A percentile compares a stretch with the other conserved stretches of the same genome.
phyloP scores from a whole-genome alignment of 345 rosid species.

The Rhodamnia rubescens region DNA sequence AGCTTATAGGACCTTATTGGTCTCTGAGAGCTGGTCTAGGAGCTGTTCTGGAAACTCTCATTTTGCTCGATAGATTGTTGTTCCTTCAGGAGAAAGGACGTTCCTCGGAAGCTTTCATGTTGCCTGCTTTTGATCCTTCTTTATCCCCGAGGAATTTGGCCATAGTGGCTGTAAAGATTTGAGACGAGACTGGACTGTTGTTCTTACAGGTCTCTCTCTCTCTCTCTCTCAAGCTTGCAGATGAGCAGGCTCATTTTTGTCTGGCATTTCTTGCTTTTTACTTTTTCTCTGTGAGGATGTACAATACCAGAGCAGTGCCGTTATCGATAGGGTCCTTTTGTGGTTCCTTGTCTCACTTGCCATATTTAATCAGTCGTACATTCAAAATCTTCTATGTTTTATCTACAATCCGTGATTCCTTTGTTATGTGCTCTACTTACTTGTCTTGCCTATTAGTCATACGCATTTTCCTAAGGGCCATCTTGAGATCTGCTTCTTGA shows the following conservation, averaged over 20 bases:
- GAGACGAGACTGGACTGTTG: neutral
- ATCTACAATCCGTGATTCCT: neutral
- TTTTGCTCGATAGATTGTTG: constrained; percentile 81
- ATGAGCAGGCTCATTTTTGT: neutral
- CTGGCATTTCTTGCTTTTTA: neutral
- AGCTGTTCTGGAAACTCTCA: constrained; percentile 67
- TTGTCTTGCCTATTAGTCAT: neutral
- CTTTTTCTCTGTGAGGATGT: neutral
- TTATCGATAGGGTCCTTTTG: neutral
- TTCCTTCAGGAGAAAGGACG: constrained; percentile 77
- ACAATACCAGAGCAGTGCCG: neutral
- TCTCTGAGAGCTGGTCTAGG: constrained; percentile 90
- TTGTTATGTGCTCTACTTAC: neutral
- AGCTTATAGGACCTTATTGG: constrained; percentile 77
- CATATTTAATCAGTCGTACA: neutral
- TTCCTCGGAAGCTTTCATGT: constrained; percentile 41
- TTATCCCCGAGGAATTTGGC: constrained; percentile 86
- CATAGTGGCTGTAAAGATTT: constrained; percentile 56
- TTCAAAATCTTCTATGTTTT: neutral
- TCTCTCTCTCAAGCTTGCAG: neutral
- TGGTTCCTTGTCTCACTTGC: neutral
- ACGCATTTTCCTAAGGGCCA: neutral
- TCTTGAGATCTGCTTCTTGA: neutral
- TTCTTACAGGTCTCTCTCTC: neutral
- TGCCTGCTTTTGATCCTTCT: constrained; percentile 77